A percentile compares a stretch with the other conserved stretches of the same genome.
phyloP scores from a whole-genome alignment of 2,329 filamentous ascomycete genomes.

The Pleoardoris graminearum region DNA sequence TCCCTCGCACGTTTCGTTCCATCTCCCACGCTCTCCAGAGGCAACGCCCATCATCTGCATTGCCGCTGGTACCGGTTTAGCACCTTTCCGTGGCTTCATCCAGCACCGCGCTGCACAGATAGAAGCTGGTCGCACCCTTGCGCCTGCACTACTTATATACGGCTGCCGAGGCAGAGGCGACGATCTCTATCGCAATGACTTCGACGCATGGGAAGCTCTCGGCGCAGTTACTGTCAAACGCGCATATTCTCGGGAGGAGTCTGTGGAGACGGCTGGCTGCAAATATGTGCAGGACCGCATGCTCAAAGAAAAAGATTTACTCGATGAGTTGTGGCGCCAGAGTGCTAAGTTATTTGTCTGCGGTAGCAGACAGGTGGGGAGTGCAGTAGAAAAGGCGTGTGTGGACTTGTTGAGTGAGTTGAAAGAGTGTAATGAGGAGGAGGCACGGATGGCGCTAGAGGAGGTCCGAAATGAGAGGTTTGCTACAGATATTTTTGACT shows the following conservation, averaged over 20 bases:
- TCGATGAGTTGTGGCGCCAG: slow-evolving; percentile 50
- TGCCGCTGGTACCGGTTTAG: slow-evolving; percentile 47
- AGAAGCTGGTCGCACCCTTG: slow-evolving; percentile 56
- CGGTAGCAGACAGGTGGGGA: slow-evolving; percentile 57
- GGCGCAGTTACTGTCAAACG: slow-evolving; percentile 65
- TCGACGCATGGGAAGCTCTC: slow-evolving; percentile 63
- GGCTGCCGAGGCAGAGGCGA: slow-evolving; percentile 61
- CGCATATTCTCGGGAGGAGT: slow-evolving; percentile 60
- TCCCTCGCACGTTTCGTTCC: slow-evolving; percentile 48
- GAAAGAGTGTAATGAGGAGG: no score
- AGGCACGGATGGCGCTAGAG: no score
- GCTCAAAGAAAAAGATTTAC: slow-evolving; percentile 52
- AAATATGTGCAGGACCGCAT: slow-evolving; percentile 59
- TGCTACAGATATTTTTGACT: slow-evolving; percentile 52
- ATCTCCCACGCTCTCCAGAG: slow-evolving; percentile 48
- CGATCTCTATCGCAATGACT: slow-evolving; percentile 64
- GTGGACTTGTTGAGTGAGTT: slow-evolving; percentile 47
- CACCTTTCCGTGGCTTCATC: slow-evolving; percentile 50
- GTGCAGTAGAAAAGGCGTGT: slow-evolving; percentile 48
- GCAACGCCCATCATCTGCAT: slow-evolving; percentile 49
- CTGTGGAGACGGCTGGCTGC: slow-evolving; percentile 51
- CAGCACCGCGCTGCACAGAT: slow-evolving; percentile 48
- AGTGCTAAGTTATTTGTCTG: slow-evolving; percentile 67
- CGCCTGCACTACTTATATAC: slow-evolving; percentile 66
- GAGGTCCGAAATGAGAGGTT: slow-evolving; percentile 51